Conservation (phyloP, 805 yeast genomes). For the Groenewaldozyma tartarivorans region DNA sequence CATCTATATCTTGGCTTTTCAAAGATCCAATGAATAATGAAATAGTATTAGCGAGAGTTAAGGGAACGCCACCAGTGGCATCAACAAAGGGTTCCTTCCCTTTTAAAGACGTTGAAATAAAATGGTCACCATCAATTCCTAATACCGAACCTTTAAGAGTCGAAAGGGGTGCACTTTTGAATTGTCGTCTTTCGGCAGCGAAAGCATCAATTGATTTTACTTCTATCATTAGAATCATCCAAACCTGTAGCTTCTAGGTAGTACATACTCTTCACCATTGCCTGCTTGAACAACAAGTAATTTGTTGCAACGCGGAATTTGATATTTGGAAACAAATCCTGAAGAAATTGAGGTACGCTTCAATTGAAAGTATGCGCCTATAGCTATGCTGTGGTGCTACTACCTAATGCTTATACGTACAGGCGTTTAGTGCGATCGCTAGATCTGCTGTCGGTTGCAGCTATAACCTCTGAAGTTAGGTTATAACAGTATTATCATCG, state of each 20-base stretch:
- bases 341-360: neutral
- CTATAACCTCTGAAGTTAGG: no score
- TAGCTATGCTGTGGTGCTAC: no score
- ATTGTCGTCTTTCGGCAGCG: slow-evolving; percentile 57
- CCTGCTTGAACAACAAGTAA: no score
- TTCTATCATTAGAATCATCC: no score
- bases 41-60: slow-evolving; percentile 45
- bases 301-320: slow-evolving; percentile 1
- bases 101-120: slow-evolving; percentile 48
- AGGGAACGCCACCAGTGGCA: slow-evolving; percentile 77
- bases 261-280: no score
- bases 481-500: no score
- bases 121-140: slow-evolving; percentile 81
- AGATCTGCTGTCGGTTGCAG: no score
- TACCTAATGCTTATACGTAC: no score
- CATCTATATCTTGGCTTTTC: slow-evolving; percentile 55
- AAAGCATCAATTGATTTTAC: slow-evolving; percentile 57
- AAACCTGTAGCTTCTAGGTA: no score
- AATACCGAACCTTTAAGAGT: slow-evolving; percentile 55
- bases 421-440: no score
- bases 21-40: slow-evolving; percentile 56
- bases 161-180: slow-evolving; percentile 52
- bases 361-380: no score
- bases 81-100: slow-evolving; percentile 55
- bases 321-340: neutral